These are phyloP conservation scores for Globisporangium polare DNA, from an alignment of 352 stramenopile genomes.

Conservation along the genomic window DNA sequence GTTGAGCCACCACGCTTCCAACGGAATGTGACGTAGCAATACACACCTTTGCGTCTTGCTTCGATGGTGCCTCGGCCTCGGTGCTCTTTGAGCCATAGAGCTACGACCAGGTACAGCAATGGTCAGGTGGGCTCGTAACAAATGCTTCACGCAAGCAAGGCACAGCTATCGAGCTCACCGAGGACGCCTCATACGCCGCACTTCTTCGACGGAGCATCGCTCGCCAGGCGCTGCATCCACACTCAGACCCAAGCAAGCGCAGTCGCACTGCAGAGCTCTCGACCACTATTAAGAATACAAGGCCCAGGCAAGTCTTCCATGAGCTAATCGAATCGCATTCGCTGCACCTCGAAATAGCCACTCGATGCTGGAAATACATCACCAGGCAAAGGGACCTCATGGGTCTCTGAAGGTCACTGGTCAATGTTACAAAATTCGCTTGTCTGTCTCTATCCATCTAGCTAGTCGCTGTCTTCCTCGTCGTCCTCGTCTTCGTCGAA, in stretches of 20 bases:
- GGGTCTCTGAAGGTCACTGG: not conserved
- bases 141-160: not conserved
- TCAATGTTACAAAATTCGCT: constrained; percentile 5
- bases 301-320: too few relatives aligned
- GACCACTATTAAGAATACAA: not conserved
- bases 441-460: constrained; percentile 16
- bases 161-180: not conserved
- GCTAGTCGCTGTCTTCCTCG: constrained; percentile 36
- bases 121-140: not conserved
- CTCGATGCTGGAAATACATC: not conserved
- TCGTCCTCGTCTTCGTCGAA: constrained; percentile 74
- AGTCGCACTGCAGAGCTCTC: not conserved
- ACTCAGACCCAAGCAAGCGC: not conserved
- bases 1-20: not conserved
- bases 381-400: not conserved
- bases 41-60: constrained; percentile 7
- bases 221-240: not conserved
- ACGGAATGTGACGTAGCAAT: not conserved
- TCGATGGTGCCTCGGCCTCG: constrained; percentile 7
- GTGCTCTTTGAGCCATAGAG: not conserved
- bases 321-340: not conserved
- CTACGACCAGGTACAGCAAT: not conserved
- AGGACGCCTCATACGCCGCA: constrained; percentile 7
- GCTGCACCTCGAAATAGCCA: not conserved
- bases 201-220: constrained; percentile 16